Percentiles rank a stretch among this genome's conserved stretches.
phyloP scores from a whole-genome alignment of 192 early-diverging fungal genomes.

The Podila minutissima region DNA sequence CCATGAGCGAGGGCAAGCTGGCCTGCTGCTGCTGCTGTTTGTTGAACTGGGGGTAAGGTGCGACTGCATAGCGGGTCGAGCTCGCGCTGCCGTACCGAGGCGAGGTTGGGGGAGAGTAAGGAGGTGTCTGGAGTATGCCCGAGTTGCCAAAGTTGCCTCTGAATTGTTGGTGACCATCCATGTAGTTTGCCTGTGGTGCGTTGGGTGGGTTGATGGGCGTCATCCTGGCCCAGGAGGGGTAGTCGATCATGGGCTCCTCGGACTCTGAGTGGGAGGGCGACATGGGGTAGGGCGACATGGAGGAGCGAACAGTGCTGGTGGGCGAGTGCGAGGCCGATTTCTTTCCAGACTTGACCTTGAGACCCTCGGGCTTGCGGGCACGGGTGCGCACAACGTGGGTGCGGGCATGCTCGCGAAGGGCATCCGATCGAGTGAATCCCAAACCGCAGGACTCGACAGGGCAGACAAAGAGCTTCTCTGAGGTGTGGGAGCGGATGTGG shows the following conservation, averaged over 20 bases:
- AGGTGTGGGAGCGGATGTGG: slow-evolving; percentile 59
- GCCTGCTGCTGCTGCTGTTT: slow-evolving; percentile 16
- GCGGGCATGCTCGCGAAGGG: slow-evolving; percentile 78
- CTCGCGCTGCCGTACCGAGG: slow-evolving; percentile 38
- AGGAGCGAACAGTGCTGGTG: slow-evolving; percentile 29
- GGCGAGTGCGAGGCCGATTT: slow-evolving; percentile 28
- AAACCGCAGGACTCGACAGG: slow-evolving; percentile 67
- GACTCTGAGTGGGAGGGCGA: slow-evolving; percentile 38
- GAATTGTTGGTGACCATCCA: neutral
- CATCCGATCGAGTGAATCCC: slow-evolving; percentile 81
- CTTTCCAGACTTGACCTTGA: slow-evolving; percentile 17
- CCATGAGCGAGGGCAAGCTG: slow-evolving; percentile 35
- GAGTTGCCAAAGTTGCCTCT: neutral
- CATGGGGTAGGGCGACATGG: slow-evolving; percentile 47
- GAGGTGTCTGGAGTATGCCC: slow-evolving; percentile 42
- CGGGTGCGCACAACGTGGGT: slow-evolving; percentile 69
- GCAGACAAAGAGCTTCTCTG: slow-evolving; percentile 50
- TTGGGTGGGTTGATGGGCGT: slow-evolving; percentile 39
- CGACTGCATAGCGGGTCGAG: slow-evolving; percentile 38
- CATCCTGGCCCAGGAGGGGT: slow-evolving; percentile 48
- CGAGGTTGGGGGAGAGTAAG: slow-evolving; percentile 47
- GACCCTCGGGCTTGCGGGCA: slow-evolving; percentile 27
- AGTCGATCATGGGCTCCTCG: slow-evolving; percentile 29
- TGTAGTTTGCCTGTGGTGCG: slow-evolving; percentile 15
- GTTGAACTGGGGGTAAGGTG: slow-evolving; percentile 50